A percentile compares a stretch with the other conserved stretches of the same genome.
These are phyloP conservation scores for Aspergillus leporis DNA, from an alignment of 495 filamentous ascomycete genomes.

Conservation along the genomic window DNA sequence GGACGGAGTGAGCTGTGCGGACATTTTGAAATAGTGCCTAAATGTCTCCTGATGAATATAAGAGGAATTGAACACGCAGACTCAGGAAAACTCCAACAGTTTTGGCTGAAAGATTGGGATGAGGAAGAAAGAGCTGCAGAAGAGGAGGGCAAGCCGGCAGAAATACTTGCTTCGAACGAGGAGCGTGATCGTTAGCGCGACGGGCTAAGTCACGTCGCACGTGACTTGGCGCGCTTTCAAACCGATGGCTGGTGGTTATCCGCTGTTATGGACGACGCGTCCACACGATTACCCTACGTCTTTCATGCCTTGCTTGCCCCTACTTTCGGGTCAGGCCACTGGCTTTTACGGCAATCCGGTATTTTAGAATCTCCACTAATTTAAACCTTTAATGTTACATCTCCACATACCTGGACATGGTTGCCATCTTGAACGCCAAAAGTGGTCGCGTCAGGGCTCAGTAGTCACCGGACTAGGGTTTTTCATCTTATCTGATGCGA, in stretches of 20 bases:
- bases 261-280: slow-evolving; percentile 12
- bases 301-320: background rate
- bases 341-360: slow-evolving; percentile 9
- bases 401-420: slow-evolving; percentile 14
- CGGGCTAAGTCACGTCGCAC: slow-evolving; percentile 48
- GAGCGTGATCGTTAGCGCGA: slow-evolving; percentile 46
- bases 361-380: slow-evolving; percentile 9
- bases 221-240: slow-evolving; percentile 35
- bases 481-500: slow-evolving; percentile 21
- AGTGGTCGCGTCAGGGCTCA: slow-evolving; percentile 1
- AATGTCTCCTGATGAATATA: slow-evolving; percentile 10
- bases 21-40: slow-evolving; percentile 52
- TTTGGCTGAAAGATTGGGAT: slow-evolving; percentile 22
- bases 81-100: slow-evolving; percentile 17
- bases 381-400: background rate
- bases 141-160: slow-evolving; percentile 25
- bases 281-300: background rate
- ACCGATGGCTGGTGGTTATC: slow-evolving; percentile 20
- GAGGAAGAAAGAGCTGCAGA: slow-evolving; percentile 25
- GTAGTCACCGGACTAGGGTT: background rate
- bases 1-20: slow-evolving; percentile 75
- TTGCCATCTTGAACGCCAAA: slow-evolving; percentile 2
- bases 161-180: slow-evolving; percentile 35
- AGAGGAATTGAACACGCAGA: slow-evolving; percentile 24
- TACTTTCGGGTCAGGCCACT: slow-evolving; percentile 15